Base-by-base conservation (phyloP, 257 asterid species). In the Datura wrightii region DNA sequence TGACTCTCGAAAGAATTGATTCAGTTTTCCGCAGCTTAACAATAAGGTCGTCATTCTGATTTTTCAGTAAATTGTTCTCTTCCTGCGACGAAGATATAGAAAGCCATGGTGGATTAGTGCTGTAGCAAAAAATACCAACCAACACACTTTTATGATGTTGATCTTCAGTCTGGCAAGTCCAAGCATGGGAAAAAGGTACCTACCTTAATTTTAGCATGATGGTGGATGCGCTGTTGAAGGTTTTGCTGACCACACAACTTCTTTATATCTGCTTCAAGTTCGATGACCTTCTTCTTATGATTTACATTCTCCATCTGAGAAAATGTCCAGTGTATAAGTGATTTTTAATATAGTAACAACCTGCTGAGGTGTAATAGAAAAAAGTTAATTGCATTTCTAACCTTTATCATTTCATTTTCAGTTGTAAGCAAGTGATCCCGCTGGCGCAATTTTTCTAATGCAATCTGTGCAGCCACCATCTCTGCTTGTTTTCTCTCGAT, bases 211-310 rank as follows among this genome's bases (percentile, higher is more conserved):
- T 95, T 97, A 42, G 98, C 97, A 86, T 97, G 99, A 90, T 97
- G 99, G 87, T 97, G 98, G 88, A 97, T 97, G 44, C 98, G 97
- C 84, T 97, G 98, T 58, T 97, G 98, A 87, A 97, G 92, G 87
- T 97, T 97, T 86, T 97, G 98, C 85, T 97, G 98, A 74, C 97
- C 98, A 15, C 97, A 93, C 87, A 97, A 85, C 90, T 94, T 94
- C 86, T 92, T 90, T 80, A 95, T 86, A 88, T 93, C 98, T 19
- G 66, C 88, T 89, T 97, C 99, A 66, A 97, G 97, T 62, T 93
- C 98, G 82, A 87, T 90, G 54, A 90, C 93, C 90, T 87, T 92
- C 88, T 89, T 92, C 88, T 93, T 97, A 84, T 92, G 88, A 82
- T 83, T 93, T 71, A 88, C 70, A 88, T 89, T 94, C 82, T 93